Base-by-base conservation (phyloP, 1,284 basidiomycete genomes). In the Tilletia indica region DNA sequence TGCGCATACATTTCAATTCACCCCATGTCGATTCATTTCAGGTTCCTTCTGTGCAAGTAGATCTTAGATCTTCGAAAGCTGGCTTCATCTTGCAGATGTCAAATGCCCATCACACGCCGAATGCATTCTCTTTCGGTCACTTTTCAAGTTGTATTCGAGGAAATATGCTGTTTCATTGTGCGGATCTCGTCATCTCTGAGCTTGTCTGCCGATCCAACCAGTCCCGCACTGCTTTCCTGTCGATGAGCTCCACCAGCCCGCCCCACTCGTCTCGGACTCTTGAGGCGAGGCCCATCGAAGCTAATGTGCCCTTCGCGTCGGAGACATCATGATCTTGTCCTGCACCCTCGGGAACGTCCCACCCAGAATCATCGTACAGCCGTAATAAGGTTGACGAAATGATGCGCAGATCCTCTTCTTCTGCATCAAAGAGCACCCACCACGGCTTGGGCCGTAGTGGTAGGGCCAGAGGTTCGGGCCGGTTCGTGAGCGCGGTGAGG, bases 401-500 rank as follows among this genome's bases (percentile, higher is more conserved):
- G 68, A 48, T 42, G 31, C 70, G 34, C 25, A 71, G 25, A 45
- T 45, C 66, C 49, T 31, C 45, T 49, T 49, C 38, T 48, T 64
- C 61, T 1, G n/a, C 66, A 21, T 67, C 66, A 45, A 67, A 67
- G 1, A 67, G n/a, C 19, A 25, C 66, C 45, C 47, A 67, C 66
- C 66, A 67, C 11, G 66, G 66, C 66, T 48, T 34, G 36, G 61
- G 61, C 21, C 34, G 61, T 14, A 48, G 6, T 11, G 66, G 48
- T 34, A 48, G 49, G 14, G 48, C 49, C 48, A 68, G 48, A 3
- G 51, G 49, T 3, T 19, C 21, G 14, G 74, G 72, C 19, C 49
- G 58, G 38, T 69, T 56, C 64, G 74, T 68, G 3, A 74, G n/a
- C 2, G 79, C 71, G 2, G 76, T 74, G 4, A 82, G 73, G 47